Conservation (phyloP, 768 basidiomycete genomes). For the Boletus rubropictus region DNA sequence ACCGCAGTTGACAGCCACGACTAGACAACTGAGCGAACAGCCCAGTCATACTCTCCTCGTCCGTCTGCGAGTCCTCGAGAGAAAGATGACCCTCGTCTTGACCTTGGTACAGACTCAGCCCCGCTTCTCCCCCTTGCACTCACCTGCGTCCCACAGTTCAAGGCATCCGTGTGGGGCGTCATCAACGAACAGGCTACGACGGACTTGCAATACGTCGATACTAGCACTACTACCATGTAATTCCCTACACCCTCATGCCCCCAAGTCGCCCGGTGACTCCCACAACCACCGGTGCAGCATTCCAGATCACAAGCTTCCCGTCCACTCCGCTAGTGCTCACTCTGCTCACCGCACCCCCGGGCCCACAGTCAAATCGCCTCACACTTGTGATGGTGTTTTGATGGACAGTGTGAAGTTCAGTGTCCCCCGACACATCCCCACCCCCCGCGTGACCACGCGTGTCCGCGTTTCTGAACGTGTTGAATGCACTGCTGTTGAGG, state of each 20-base stretch:
- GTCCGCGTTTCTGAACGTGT: constrained; percentile 90
- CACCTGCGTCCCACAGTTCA: constrained; percentile 54
- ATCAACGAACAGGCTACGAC: constrained; percentile 66
- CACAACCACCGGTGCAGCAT: constrained; percentile 52
- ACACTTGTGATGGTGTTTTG: constrained; percentile 98
- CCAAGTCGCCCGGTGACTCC: constrained; percentile 46
- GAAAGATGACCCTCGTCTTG: constrained; percentile 92
- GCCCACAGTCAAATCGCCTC: constrained; percentile 57
- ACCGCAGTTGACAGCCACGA: constrained; percentile 55
- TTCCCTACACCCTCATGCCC: constrained; percentile 36
- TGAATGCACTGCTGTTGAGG: constrained; percentile 90
- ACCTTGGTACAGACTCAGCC: constrained; percentile 57
- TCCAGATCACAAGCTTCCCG: constrained; percentile 90
- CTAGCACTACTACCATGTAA: constrained; percentile 13
- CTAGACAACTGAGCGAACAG: constrained; percentile 63
- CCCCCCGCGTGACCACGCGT: constrained; percentile 47
- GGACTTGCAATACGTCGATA: constrained; percentile 17
- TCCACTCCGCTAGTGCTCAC: constrained; percentile 94
- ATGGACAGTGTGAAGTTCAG: constrained; percentile 84
- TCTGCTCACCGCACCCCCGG: constrained; percentile 53
- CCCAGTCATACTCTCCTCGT: constrained; percentile 76
- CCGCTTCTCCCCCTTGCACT: neutral
- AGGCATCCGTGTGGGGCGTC: constrained; percentile 93
- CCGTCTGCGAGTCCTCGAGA: constrained; percentile 75
- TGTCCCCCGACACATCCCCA: constrained; percentile 42